Evolutionary conservation across 768 basidiomycete species (phyloP).

Genomic region (Suillus clintonianus): DNA sequence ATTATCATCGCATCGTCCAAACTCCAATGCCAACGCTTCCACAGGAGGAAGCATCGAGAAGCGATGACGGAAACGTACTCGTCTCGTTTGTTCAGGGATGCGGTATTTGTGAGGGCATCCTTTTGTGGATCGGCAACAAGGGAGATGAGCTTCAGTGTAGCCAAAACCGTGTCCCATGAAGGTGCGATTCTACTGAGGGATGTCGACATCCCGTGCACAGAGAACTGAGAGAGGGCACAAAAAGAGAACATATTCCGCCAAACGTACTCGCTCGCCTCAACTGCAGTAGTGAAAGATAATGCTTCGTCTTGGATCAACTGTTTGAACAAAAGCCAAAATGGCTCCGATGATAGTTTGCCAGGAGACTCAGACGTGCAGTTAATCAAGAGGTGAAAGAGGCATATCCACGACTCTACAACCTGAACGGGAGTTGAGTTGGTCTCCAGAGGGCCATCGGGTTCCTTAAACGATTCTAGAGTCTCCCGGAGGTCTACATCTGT

Average conservation of each 20-base stretch:
- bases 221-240: conserved; percentile 80
- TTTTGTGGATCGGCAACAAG: conserved; percentile 48
- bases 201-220: conserved; percentile 48
- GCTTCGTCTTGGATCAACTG: conserved; percentile 30
- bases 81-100: conserved; percentile 58
- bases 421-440: conserved; percentile 40
- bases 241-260: conserved; percentile 74
- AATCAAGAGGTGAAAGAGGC: conserved; percentile 59
- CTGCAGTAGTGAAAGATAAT: conserved; percentile 29
- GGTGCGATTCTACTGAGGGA: conserved; percentile 44
- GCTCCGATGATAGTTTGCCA: conserved; percentile 22
- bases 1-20: conserved; percentile 56
- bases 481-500: conserved; percentile 52
- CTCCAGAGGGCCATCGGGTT: conserved; percentile 28
- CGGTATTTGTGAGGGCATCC: conserved; percentile 40
- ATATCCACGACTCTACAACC: conserved; percentile 73
- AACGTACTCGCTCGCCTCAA: conserved; percentile 61
- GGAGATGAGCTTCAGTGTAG: conserved; percentile 60
- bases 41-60: conserved; percentile 73
- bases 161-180: conserved; percentile 66
- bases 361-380: conserved; percentile 20
- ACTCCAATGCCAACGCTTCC: conserved; percentile 76
- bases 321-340: conserved; percentile 49
- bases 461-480: conserved; percentile 18
- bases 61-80: conserved; percentile 70